phyloP scores from a whole-genome alignment of 768 basidiomycete species.

The Phanerochaete carnosa region DNA sequence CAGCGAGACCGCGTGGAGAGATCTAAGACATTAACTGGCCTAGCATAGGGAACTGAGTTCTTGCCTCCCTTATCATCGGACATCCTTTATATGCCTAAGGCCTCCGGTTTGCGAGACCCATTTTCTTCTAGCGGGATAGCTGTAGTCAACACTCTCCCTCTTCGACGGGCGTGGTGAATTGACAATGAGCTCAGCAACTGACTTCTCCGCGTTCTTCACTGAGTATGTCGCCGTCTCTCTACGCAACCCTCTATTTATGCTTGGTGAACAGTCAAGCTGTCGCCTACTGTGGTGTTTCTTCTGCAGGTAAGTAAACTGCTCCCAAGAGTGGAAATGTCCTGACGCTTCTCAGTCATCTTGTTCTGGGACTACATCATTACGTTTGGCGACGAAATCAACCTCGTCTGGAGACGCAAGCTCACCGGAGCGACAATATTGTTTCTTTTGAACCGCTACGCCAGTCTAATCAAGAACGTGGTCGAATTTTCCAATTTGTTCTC shows the following conservation, averaged over 20 bases:
- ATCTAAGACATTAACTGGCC: background rate
- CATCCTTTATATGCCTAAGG: background rate
- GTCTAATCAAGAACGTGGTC: constrained; percentile 10
- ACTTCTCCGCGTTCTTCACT: background rate
- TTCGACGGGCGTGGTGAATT: too few species aligned
- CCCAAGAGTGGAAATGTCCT: background rate
- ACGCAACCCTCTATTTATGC: background rate
- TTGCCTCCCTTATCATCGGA: background rate
- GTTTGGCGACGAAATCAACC: constrained; percentile 5
- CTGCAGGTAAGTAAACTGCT: background rate
- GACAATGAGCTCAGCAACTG: too few species aligned
- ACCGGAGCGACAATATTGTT: constrained; percentile 8
- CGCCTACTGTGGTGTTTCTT: background rate
- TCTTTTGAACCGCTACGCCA: constrained; percentile 11
- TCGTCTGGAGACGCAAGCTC: constrained; percentile 14
- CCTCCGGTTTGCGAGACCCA: background rate
- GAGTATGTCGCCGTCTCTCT: background rate
- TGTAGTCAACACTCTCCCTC: too few species aligned
- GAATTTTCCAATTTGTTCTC: constrained; percentile 6
- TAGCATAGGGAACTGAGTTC: background rate
- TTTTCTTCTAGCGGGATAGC: background rate
- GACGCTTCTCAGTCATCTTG: background rate
- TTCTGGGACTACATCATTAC: constrained; percentile 16
- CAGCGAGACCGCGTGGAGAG: background rate
- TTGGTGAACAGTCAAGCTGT: background rate